Base-by-base conservation (phyloP, 371 early-diverging fungal genomes). In the Circinella minor region DNA sequence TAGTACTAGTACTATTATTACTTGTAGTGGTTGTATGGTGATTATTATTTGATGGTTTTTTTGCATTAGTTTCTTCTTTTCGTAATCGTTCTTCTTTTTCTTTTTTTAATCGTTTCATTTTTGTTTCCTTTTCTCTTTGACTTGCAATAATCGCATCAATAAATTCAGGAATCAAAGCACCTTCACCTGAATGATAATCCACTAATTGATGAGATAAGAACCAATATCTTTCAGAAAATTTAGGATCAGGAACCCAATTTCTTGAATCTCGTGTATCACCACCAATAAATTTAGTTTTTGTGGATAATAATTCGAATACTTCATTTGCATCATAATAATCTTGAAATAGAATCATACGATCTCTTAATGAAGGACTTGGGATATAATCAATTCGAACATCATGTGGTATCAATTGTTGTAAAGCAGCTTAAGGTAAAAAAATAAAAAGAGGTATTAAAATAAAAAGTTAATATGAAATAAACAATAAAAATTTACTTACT, bases 171-270 rank as follows among this genome's bases (percentile, higher is more conserved):
- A 70, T 70, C 38, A 63, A 57, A 17, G 48, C 65, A 20, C 70
- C 64, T 51, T 70, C 70, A 27, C 63, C 70, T 6, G 54, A 70
- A 47, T 55, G 63, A 36, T 66, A 65, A 55, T 73, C 73, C 17
- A 65, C 37, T 10, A 73, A 34, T 27, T 69, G 65, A 51, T 77
- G 74, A 1, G 83, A 80, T 8, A 86, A 63, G 70, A 79, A 88
- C 76, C 87, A 86, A 62, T 76, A 88, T 39, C 82, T 81, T 18
- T 80, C 73, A 54, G 83, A 78, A 68, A 86, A 86, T 2, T 63
- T 64, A 9, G 76, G 75, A 18, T 78, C 78, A 4, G 82, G 48
- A 15, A 71, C 70, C 89, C 89, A 88, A 55, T 83, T 86, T 46
- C 76, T 69, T 0, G 77, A 68, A 62, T 83, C 81, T 9, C 82